Conservation (phyloP, 106 monocot genomes). For the Dactylorhiza incarnata region DNA sequence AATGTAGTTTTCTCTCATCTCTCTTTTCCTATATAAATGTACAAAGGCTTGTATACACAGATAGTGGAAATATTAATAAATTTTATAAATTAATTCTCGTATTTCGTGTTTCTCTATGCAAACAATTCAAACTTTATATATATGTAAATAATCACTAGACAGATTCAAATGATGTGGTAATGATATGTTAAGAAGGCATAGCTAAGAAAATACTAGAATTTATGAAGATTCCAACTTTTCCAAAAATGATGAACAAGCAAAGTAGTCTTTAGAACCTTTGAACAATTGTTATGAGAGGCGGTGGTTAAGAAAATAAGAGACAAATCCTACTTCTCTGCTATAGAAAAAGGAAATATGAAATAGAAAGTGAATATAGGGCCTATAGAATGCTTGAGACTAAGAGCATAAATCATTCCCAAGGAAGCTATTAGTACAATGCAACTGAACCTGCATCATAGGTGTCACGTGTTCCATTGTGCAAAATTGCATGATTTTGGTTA, state of each 20-base stretch:
- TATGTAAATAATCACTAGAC: neutral
- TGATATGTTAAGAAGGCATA: neutral
- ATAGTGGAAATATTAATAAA: too few species aligned
- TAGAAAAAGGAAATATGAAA: neutral
- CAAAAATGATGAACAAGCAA: neutral
- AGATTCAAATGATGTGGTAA: neutral
- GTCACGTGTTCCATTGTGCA: neutral
- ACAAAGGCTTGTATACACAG: too few species aligned
- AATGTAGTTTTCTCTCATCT: too few species aligned
- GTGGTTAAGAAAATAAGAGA: neutral
- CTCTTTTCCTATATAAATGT: too few species aligned
- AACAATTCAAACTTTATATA: neutral
- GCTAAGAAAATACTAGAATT: neutral
- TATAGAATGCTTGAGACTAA: neutral
- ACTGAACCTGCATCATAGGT: neutral
- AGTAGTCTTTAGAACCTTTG: neutral
- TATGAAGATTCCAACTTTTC: neutral
- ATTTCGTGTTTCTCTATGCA: too few species aligned
- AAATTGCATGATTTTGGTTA: neutral
- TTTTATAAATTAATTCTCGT: too few species aligned
- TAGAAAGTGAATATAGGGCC: neutral
- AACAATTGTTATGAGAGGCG: neutral
- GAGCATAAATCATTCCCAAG: neutral
- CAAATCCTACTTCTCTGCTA: neutral
- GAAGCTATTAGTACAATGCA: neutral